Evolutionary conservation across 2,329 filamentous ascomycete genomes (phyloP).

Genomic region (Aureobasidium musti): DNA sequence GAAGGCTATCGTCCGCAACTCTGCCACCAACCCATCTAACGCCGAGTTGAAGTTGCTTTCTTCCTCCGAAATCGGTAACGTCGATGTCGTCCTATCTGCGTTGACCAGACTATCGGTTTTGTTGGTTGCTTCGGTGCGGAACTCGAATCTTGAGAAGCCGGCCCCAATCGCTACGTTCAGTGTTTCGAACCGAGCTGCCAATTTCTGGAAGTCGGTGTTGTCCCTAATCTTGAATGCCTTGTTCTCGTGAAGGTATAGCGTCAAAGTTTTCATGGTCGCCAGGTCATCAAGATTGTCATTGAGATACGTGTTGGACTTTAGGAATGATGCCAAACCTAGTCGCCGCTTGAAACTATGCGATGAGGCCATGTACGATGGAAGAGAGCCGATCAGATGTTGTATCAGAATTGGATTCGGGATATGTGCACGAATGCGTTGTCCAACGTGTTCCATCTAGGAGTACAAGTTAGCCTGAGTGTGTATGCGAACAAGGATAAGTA

Average conservation of each 20-base stretch:
- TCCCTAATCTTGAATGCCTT: conserved; percentile 54
- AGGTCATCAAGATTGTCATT: not conserved
- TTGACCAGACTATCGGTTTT: not conserved
- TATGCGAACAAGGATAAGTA: not conserved
- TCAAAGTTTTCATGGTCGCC: conserved; percentile 8
- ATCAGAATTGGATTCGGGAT: conserved; percentile 56
- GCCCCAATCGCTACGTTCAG: conserved; percentile 76
- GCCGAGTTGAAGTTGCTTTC: conserved; percentile 65
- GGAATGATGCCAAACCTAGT: conserved; percentile 66
- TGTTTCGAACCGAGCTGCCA: conserved; percentile 66
- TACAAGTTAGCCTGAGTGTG: conserved; percentile 33
- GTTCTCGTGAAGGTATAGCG: conserved; percentile 32
- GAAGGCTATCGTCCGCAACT: conserved; percentile 58
- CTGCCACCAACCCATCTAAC: conserved; percentile 66
- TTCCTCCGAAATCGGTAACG: conserved; percentile 34
- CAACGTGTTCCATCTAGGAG: conserved; percentile 22
- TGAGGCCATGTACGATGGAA: conserved; percentile 57
- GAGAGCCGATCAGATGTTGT: conserved; percentile 58
- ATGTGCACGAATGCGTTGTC: conserved; percentile 32
- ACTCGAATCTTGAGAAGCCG: conserved; percentile 47
- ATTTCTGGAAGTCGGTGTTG: conserved; percentile 66
- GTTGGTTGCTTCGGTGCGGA: conserved; percentile 30
- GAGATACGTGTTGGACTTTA: conserved; percentile 41
- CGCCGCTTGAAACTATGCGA: conserved; percentile 65
- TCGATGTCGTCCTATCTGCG: not conserved